Evolutionary conservation across 345 rosid species (phyloP).

Genomic region (Cardamine chenopodiifolia): DNA sequence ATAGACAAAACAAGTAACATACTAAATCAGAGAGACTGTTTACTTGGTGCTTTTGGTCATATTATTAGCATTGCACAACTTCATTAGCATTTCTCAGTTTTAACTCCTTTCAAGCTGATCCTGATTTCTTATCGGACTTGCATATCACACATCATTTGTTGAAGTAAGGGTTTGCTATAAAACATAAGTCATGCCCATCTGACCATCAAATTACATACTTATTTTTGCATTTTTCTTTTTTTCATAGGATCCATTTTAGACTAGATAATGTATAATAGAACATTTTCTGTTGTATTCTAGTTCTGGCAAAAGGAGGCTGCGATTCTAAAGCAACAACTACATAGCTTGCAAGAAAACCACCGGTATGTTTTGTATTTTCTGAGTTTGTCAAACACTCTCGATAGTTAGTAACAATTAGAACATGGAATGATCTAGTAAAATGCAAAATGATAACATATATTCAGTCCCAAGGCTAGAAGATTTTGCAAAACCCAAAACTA

Average conservation of each 20-base stretch:
- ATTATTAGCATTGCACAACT: not conserved
- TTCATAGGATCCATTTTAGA: constrained; percentile 1
- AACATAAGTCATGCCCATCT: not conserved
- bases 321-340: constrained; percentile 68
- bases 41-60: constrained; percentile 1
- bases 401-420: not conserved
- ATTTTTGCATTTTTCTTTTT: not conserved
- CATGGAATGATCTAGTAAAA: not conserved
- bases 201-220: constrained; percentile 9
- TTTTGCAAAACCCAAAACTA: not conserved
- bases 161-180: constrained; percentile 11
- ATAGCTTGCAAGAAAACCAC: constrained; percentile 72
- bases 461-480: too few relatives aligned
- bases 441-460: not conserved
- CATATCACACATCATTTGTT: not conserved
- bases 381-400: not conserved
- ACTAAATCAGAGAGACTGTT: not conserved
- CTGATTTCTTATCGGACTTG: not conserved
- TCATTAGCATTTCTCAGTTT: constrained; percentile 17
- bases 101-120: not conserved
- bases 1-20: not conserved
- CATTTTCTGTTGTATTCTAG: constrained; percentile 46
- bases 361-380: constrained; percentile 49
- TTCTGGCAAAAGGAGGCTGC: constrained; percentile 85
- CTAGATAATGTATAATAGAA: constrained; percentile 2